Base-by-base conservation (phyloP, 306 rosid genomes). In the Erythrophleum fordii region DNA sequence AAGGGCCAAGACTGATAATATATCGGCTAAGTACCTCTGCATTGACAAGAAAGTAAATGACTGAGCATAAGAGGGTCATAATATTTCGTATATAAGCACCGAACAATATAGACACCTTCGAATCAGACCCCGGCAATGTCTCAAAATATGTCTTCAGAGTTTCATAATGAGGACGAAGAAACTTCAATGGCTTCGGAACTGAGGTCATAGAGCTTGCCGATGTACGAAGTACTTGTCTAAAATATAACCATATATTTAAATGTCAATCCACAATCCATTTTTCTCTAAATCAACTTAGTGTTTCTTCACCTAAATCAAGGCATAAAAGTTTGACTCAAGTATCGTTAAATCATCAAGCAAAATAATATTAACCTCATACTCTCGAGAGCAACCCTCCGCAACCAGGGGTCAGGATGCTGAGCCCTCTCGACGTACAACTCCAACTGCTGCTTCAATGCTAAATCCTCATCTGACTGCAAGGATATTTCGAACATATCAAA, bases 201-300 rank as follows among this genome's bases (percentile, higher is more conserved):
- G 97, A 95, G 48, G 98, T 92, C 97, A 92, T 92, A 34, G 97
- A 95, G 85, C 97, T 92, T 2, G 95, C 92, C 2, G 97, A 95
- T 55, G 97, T 91, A 31, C 97, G 91, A 34, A 95, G 92, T 75
- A 92, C 95, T 86, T 90, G 95, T 69, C 92, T 92, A 70, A 52
- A 81, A 76, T 12, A 84, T 73, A 53, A 80, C 26, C 80, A 74
- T 14, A 56, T 16, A 49, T 77, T 49, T 20, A 18, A 60, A 66
- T 25, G 37, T 68, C 60, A 72, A 81, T 20, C 64, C 56, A 22
- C 52, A 56, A 20, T 62, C 0, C 18, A 64, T 55, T 18, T 11
- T 5, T 11, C 22, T 20, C 61, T 46, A 46, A 81, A 77, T 49
- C 41, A 77, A 77, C 14, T 60, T 3, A 20, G 8, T 23, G 45